phyloP scores from a whole-genome alignment of 176 grass and related monocot species.

The Carex myosuroides region DNA sequence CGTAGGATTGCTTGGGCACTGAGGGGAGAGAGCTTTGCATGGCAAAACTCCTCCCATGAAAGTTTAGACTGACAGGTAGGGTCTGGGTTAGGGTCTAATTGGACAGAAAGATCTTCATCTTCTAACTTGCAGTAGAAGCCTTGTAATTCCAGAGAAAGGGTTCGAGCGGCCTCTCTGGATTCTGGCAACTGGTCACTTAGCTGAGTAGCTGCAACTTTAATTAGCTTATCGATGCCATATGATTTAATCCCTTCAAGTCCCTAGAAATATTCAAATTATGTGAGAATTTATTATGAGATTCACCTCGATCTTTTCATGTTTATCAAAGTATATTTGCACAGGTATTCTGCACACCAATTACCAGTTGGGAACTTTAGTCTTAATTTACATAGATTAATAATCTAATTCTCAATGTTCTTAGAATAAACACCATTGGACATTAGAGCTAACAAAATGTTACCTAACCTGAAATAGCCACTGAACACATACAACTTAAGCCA shows the following conservation, averaged over 20 bases:
- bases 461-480: not conserved
- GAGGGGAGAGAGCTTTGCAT: slow-evolving; percentile 60
- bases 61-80: slow-evolving; percentile 16
- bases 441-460: not conserved
- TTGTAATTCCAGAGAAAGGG: slow-evolving; percentile 67
- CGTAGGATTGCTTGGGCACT: slow-evolving; percentile 80
- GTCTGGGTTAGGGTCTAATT: not conserved
- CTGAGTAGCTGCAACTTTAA: slow-evolving; percentile 78
- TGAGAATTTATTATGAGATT: not conserved
- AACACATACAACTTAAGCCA: not conserved
- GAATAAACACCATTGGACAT: not conserved
- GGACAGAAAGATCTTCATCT: slow-evolving; percentile 29
- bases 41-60: slow-evolving; percentile 86
- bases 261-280: slow-evolving; percentile 10
- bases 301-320: too few species aligned
- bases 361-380: not conserved
- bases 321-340: not conserved
- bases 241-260: slow-evolving; percentile 49
- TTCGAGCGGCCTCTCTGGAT: slow-evolving; percentile 97
- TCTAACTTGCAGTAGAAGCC: slow-evolving; percentile 38
- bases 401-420: not conserved
- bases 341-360: not conserved
- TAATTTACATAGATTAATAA: not conserved
- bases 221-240: slow-evolving; percentile 69
- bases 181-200: slow-evolving; percentile 96